Conservation (phyloP, 148 eudicot species). For the Nepenthes mirabilis region DNA sequence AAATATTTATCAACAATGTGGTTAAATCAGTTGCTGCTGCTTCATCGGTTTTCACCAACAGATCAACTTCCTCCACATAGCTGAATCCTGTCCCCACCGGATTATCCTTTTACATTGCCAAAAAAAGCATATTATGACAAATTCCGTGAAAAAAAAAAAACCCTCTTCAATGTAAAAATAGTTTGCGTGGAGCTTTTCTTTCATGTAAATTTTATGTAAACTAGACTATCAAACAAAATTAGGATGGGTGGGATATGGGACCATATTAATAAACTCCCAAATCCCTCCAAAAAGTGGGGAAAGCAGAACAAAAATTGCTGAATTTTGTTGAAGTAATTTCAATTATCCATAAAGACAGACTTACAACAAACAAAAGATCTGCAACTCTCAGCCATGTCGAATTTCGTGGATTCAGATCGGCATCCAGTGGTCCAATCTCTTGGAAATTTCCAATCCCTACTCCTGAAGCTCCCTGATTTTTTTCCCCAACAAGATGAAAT, state of each 20-base stretch:
- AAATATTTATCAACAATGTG: constrained; percentile 38
- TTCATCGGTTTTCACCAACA: constrained; percentile 65
- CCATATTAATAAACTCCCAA: too few relatives aligned
- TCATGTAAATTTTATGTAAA: too few relatives aligned
- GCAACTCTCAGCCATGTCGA: constrained; percentile 78
- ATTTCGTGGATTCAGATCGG: constrained; percentile 51
- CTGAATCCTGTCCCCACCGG: constrained; percentile 97
- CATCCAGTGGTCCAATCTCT: constrained; percentile 82
- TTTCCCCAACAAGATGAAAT: too few relatives aligned
- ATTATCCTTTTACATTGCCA: constrained; percentile 40
- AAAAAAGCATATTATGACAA: too few relatives aligned
- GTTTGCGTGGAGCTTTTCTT: too few relatives aligned
- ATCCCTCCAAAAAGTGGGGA: too few relatives aligned
- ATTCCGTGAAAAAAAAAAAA: too few relatives aligned
- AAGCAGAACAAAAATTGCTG: too few relatives aligned
- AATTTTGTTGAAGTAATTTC: background rate
- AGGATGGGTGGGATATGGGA: too few relatives aligned
- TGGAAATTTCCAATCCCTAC: constrained; percentile 79
- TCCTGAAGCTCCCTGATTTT: constrained; percentile 68
- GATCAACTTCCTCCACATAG: constrained; percentile 52
- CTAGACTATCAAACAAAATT: too few relatives aligned
- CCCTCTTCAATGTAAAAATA: too few relatives aligned
- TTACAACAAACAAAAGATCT: constrained; percentile 89
- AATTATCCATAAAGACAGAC: background rate
- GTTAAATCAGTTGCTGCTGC: constrained; percentile 76